A percentile compares a stretch with the other conserved stretches of the same genome.
Evolutionary conservation across 2,329 filamentous ascomycete genomes (phyloP).

Genomic region (Dactylellina cionopaga): DNA sequence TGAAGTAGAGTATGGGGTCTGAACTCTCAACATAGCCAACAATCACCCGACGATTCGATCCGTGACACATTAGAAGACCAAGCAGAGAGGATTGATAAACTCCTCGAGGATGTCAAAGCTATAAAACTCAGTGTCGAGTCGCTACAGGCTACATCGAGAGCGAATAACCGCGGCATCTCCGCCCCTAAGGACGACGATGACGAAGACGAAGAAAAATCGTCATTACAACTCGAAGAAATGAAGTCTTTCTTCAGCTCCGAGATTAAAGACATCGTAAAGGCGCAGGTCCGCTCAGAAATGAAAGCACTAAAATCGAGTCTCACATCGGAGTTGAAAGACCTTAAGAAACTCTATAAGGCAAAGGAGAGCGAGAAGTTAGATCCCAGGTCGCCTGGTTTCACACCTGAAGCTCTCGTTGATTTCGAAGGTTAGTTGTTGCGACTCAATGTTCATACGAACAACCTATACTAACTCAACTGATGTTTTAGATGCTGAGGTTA

Average conservation of each 20-base stretch:
- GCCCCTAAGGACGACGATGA: slow-evolving; percentile 33
- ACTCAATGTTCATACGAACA: neutral
- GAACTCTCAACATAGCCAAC: slow-evolving; percentile 52
- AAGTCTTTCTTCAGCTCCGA: slow-evolving; percentile 40
- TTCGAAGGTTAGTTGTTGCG: slow-evolving; percentile 38
- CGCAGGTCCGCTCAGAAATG: slow-evolving; percentile 51
- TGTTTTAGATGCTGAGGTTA: slow-evolving; percentile 36
- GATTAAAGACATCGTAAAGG: slow-evolving; percentile 51
- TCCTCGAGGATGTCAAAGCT: slow-evolving; percentile 48
- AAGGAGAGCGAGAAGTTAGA: slow-evolving; percentile 48
- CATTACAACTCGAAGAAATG: slow-evolving; percentile 24
- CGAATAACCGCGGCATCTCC: slow-evolving; percentile 45
- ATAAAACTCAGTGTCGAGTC: slow-evolving; percentile 46
- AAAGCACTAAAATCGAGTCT: slow-evolving; percentile 46
- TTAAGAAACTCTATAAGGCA: slow-evolving; percentile 50
- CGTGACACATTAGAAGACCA: slow-evolving; percentile 50
- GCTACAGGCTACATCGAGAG: slow-evolving; percentile 37
- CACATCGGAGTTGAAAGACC: slow-evolving; percentile 42
- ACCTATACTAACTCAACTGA: neutral
- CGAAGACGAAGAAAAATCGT: slow-evolving; percentile 24
- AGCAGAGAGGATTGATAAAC: slow-evolving; percentile 48
- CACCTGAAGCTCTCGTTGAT: slow-evolving; percentile 39
- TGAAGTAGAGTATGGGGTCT: slow-evolving; percentile 39
- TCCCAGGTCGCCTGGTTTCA: slow-evolving; percentile 49
- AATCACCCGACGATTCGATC: slow-evolving; percentile 45